These are phyloP conservation scores for Fistulinella prunicolor DNA, from an alignment of 768 basidiomycete species.

Conservation along the genomic window DNA sequence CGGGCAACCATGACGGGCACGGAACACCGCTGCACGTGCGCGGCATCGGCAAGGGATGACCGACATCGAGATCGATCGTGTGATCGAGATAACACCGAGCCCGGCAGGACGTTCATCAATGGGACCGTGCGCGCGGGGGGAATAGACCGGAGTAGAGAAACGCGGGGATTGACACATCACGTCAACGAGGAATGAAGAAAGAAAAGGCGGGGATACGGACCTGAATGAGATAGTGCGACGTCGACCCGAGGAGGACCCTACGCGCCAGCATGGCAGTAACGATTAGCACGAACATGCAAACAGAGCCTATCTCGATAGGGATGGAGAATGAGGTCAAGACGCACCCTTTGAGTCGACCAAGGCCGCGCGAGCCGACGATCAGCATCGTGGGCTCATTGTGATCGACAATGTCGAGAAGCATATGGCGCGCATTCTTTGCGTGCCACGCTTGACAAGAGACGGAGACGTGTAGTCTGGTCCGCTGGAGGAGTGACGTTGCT, in stretches of 20 bases:
- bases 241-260: slow-evolving; percentile 78
- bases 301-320: no score
- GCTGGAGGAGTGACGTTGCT: slow-evolving; percentile 84
- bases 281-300: not conserved
- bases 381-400: slow-evolving; percentile 85
- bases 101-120: no score
- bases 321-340: no score
- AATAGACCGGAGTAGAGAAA: no score
- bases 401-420: slow-evolving; percentile 90
- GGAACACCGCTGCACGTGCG: slow-evolving; percentile 67
- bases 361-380: slow-evolving; percentile 92
- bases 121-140: no score
- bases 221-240: slow-evolving; percentile 91
- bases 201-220: slow-evolving; percentile 32
- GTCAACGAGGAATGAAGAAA: not conserved
- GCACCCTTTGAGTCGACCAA: slow-evolving; percentile 85
- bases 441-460: slow-evolving; percentile 95
- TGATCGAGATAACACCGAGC: no score
- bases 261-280: slow-evolving; percentile 42
- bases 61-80: not conserved
- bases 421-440: slow-evolving; percentile 91
- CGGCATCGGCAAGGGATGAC: no score
- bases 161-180: no score
- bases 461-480: slow-evolving; percentile 83
- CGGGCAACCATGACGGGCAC: slow-evolving; percentile 98